phyloP scores from a whole-genome alignment of 257 asterid species.

The Lantana camara region DNA sequence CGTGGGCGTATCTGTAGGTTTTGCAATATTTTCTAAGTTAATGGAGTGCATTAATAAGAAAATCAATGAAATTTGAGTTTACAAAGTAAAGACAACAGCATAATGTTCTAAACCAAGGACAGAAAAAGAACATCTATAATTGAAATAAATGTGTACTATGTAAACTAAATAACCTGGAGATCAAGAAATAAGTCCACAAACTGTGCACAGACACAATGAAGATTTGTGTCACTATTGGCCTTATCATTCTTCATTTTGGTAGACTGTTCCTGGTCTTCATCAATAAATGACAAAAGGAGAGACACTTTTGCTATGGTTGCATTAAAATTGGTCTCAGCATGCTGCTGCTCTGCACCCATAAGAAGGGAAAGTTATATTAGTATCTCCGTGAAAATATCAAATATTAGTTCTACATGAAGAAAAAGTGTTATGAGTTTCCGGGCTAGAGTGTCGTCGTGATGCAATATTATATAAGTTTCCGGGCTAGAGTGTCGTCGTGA shows the following conservation, averaged over 20 bases:
- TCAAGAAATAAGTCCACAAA: slow-evolving; percentile 48
- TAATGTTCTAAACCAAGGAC: slow-evolving; percentile 8
- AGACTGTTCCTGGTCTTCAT: slow-evolving; percentile 61
- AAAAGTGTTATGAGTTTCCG: too few species aligned
- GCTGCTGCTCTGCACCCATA: slow-evolving; percentile 80
- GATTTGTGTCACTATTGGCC: slow-evolving; percentile 36
- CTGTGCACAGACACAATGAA: slow-evolving; percentile 61
- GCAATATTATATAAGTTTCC: slow-evolving; percentile 10
- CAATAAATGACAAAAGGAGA: slow-evolving; percentile 66
- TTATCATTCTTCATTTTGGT: slow-evolving; percentile 36
- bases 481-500: neutral
- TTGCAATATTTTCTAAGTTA: slow-evolving; percentile 42
- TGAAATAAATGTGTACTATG: too few species aligned
- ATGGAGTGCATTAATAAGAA: slow-evolving; percentile 24
- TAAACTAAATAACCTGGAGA: slow-evolving; percentile 83
- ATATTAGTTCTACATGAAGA: too few species aligned
- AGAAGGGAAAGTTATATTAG: slow-evolving; percentile 32
- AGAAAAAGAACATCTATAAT: slow-evolving; percentile 18
- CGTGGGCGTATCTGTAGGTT: slow-evolving; percentile 68
- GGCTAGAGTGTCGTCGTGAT: neutral
- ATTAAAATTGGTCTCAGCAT: slow-evolving; percentile 82
- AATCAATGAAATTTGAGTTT: slow-evolving; percentile 13
- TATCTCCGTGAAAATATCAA: slow-evolving; percentile 12
- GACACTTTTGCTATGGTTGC: slow-evolving; percentile 62
- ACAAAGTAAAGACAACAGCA: slow-evolving; percentile 26